Conservation (phyloP, 2,329 filamentous ascomycete species). For the Beauveria sp. region DNA sequence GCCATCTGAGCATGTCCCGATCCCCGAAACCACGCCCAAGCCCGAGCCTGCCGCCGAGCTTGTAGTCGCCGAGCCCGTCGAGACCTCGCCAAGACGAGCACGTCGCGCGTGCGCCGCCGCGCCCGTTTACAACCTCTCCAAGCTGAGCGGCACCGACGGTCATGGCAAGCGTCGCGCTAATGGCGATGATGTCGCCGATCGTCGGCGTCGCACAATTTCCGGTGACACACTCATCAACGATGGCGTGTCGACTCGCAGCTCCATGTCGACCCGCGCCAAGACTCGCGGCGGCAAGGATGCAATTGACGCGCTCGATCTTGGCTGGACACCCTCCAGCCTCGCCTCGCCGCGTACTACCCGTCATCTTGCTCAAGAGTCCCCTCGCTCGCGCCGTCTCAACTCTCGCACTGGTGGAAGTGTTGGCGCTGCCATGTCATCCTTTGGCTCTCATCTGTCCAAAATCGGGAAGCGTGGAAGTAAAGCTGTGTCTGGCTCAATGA, state of each 20-base stretch:
- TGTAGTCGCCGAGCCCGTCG: constrained; percentile 2
- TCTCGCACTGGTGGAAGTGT: constrained; percentile 30
- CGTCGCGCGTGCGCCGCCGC: constrained; percentile 48
- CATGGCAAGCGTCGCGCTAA: constrained; percentile 51
- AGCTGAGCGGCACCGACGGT: constrained; percentile 52
- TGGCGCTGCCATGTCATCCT: constrained; percentile 35
- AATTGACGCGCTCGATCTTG: constrained; percentile 40
- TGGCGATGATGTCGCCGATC: constrained; percentile 38
- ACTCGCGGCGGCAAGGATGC: constrained; percentile 24
- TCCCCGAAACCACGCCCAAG: not conserved
- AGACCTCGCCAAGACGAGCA: constrained; percentile 30
- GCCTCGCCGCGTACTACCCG: constrained; percentile 24
- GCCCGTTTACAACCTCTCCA: constrained; percentile 59
- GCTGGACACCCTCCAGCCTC: constrained; percentile 33
- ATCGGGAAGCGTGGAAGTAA: constrained; percentile 56
- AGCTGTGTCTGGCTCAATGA: constrained; percentile 39
- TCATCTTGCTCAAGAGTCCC: constrained; percentile 24
- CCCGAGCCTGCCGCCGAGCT: not conserved
- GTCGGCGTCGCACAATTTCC: constrained; percentile 39
- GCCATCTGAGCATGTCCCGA: constrained; percentile 19
- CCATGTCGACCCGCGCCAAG: constrained; percentile 11
- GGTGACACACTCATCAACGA: constrained; percentile 28
- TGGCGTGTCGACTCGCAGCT: constrained; percentile 16
- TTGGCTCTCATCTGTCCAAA: constrained; percentile 41
- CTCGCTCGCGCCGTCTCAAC: constrained; percentile 30